phyloP scores from a whole-genome alignment of 495 filamentous ascomycete genomes.

The Aspergillus hancockii region DNA sequence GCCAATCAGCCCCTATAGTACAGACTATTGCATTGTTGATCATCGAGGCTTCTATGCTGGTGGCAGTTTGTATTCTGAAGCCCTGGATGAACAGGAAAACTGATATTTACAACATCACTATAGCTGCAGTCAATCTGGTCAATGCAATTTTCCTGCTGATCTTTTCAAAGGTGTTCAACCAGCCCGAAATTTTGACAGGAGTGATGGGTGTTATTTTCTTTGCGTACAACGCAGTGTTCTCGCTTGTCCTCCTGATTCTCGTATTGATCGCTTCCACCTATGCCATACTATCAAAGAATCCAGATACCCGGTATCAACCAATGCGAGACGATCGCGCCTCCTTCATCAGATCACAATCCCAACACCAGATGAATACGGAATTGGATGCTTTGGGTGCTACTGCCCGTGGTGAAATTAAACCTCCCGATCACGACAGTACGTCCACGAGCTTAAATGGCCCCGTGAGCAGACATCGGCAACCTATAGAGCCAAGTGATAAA shows the following conservation, averaged over 20 bases:
- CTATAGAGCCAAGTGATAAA: neutral
- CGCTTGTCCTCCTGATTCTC: constrained; percentile 79
- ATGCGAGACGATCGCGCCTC: constrained; percentile 94
- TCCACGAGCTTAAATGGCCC: neutral
- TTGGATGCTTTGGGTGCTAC: constrained; percentile 90
- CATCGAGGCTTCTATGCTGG: constrained; percentile 78
- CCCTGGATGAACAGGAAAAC: constrained; percentile 99
- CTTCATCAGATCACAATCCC: constrained; percentile 91
- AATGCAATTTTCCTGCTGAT: constrained; percentile 82
- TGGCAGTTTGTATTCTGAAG: constrained; percentile 73
- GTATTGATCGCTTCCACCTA: constrained; percentile 80
- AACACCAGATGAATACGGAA: constrained; percentile 70
- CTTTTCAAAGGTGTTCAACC: constrained; percentile 78
- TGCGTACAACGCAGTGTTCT: constrained; percentile 83
- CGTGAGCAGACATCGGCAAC: neutral
- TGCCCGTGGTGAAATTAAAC: constrained; percentile 68
- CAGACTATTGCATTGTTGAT: constrained; percentile 85
- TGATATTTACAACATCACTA: constrained; percentile 93
- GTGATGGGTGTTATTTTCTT: constrained; percentile 95
- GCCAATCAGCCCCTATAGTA: constrained; percentile 65
- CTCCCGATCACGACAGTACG: neutral
- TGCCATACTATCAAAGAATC: constrained; percentile 87
- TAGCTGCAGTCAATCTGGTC: constrained; percentile 84
- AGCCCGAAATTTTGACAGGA: constrained; percentile 80
- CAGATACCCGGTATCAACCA: constrained; percentile 89